Evolutionary conservation across 768 basidiomycete genomes (phyloP), one percentile per base, ranked within the genome.

Genomic region (Aureoboletus auriporus): DNA sequence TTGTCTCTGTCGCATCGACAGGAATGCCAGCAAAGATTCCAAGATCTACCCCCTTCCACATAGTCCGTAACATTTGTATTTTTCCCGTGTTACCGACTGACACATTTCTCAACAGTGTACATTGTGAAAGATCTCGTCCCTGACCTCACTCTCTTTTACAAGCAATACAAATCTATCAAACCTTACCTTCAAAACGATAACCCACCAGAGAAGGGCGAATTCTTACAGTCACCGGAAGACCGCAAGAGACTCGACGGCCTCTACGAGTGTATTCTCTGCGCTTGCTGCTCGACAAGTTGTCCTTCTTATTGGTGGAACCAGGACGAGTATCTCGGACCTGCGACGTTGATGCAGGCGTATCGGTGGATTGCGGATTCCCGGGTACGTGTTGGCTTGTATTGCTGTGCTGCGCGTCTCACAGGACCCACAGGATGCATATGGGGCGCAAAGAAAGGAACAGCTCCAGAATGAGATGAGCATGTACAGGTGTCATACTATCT

Each of bases 221-320:
- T 83, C 77, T 74, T 95, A 46, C 96, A 98, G 71, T 87, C 90
- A 10, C 81, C 71, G 23, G 94, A 91, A 59, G 93, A 99, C 65
- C 83, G 95, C 63, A 83, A 82, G 77, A 98, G 97, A 71, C 84
- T 99, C 14, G 95, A 89, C 58, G 93, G 94, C 42, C 82, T 98
- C 74, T 99, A 98, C 74, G 96, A 97, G 69, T 94, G 94, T 69
- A 97, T 95, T 55, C 82, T 94, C 48, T 94, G 92, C 62, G 92
- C 95, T 2, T 97, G 96, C 72, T 99, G 95, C 75, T 93, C 93
- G 37, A 98, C 95, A 0, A 89, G 89, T 38, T 99, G 95, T 78
- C 95, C 95, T 5, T 89, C 86, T 28, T 96, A 98, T 71, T 97
- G 95, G 95, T 98, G 95, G 95, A 98, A 97, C 73, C 92, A 93